Conservation (phyloP, 75 land plant species). For the Azolla pinnata region DNA sequence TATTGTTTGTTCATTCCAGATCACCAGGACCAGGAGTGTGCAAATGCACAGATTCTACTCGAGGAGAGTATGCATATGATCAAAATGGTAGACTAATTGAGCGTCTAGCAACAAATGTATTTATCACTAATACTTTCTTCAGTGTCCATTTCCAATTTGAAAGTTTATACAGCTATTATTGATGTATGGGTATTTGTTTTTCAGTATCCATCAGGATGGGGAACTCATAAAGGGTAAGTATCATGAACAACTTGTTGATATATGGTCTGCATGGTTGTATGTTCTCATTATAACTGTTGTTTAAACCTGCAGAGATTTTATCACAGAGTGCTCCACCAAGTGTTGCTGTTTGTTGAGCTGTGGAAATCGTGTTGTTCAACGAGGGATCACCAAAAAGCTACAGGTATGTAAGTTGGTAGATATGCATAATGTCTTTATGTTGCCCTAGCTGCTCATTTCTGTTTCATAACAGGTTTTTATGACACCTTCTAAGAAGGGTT, state of each 20-base stretch:
- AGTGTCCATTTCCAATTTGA: no score
- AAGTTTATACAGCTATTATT: no score
- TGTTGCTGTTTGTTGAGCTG: conserved; percentile 32
- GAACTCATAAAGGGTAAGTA: neutral
- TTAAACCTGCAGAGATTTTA: conserved; percentile 25
- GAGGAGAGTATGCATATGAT: conserved; percentile 18
- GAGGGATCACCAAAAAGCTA: conserved; percentile 27
- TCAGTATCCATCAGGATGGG: neutral
- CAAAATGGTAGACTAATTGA: conserved; percentile 12
- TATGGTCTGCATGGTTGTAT: neutral
- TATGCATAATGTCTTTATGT: neutral
- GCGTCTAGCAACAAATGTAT: conserved; percentile 15
- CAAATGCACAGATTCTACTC: conserved; percentile 17
- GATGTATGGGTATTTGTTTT: neutral
- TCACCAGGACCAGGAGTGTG: conserved; percentile 12
- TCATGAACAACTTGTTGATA: neutral
- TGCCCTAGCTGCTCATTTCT: neutral
- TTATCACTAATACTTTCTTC: neutral
- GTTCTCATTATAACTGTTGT: neutral
- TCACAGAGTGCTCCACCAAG: conserved; percentile 33
- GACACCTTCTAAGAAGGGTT: conserved; percentile 39
- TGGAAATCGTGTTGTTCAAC: conserved; percentile 44
- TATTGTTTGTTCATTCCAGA: no score
- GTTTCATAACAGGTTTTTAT: conserved; percentile 29
- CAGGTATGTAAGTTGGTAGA: conserved; percentile 14